Evolutionary conservation across 306 rosid genomes (phyloP).

Genomic region (Glycine latifolia): DNA sequence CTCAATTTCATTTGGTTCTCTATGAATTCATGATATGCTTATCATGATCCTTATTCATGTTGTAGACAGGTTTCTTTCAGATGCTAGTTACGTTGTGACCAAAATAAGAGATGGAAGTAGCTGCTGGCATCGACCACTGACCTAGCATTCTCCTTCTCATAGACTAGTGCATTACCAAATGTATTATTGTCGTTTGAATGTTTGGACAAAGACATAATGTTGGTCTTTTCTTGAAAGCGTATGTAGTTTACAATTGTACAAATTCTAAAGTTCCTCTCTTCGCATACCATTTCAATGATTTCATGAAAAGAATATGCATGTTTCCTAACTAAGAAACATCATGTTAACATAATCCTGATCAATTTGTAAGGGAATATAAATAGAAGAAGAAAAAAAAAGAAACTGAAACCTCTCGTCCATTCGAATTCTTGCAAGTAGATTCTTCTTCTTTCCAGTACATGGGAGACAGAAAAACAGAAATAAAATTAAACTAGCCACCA

Average conservation of each 20-base stretch:
- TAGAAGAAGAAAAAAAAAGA: background rate
- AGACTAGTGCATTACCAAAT: conserved; percentile 1
- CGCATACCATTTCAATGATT: background rate
- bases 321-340: background rate
- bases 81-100: conserved; percentile 12
- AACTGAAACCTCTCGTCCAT: background rate
- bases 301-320: conserved; percentile 9
- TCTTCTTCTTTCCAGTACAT: background rate
- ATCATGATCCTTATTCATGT: conserved; percentile 31
- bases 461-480: background rate
- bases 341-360: background rate
- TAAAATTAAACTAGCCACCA: background rate
- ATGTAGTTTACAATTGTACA: background rate
- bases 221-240: background rate
- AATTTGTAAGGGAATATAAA: background rate
- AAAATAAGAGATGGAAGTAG: conserved; percentile 42
- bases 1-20: conserved; percentile 15
- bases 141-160: conserved; percentile 10
- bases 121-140: conserved; percentile 18
- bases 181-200: background rate
- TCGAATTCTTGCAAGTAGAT: background rate
- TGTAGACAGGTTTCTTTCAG: background rate
- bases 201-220: background rate
- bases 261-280: background rate
- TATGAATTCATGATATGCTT: background rate